A percentile compares a stretch with the other conserved stretches of the same genome.
phyloP scores from a whole-genome alignment of 495 filamentous ascomycete species.

The Letharia columbiana region DNA sequence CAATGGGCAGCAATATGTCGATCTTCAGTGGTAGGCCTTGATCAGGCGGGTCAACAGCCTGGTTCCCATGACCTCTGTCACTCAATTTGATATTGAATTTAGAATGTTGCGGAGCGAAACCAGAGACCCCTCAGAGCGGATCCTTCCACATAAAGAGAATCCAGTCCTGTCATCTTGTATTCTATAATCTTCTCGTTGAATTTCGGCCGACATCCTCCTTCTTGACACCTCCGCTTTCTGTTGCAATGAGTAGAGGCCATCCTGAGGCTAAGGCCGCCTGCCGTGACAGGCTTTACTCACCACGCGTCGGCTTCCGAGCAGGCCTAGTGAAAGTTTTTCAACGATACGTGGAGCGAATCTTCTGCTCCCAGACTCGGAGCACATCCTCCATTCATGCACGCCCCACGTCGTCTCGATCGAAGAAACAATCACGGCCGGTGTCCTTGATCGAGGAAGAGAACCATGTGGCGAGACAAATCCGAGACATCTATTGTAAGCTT shows the following conservation, averaged over 20 bases:
- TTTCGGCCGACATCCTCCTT: neutral
- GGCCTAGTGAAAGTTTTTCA: neutral
- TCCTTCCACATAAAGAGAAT: neutral
- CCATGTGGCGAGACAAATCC: neutral
- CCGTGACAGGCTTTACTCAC: neutral
- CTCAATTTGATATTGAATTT: neutral
- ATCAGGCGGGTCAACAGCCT: neutral
- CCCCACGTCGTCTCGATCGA: neutral
- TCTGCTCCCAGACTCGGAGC: neutral
- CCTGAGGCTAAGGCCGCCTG: neutral
- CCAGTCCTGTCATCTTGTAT: neutral
- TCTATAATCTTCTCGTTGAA: neutral
- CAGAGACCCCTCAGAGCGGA: no score
- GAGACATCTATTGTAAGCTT: constrained; percentile 1
- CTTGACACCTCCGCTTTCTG: neutral
- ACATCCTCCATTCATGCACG: neutral
- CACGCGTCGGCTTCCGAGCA: neutral
- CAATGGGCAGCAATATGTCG: neutral
- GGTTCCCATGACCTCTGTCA: neutral
- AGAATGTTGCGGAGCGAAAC: neutral
- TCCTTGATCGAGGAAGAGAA: neutral
- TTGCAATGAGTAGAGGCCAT: neutral
- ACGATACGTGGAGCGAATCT: neutral
- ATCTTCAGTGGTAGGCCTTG: neutral
- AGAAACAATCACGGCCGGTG: neutral